Evolutionary conservation across 2,329 filamentous ascomycete species (phyloP), one percentile per base, ranked within the genome.

Genomic region (Phyllosticta capitalensis): DNA sequence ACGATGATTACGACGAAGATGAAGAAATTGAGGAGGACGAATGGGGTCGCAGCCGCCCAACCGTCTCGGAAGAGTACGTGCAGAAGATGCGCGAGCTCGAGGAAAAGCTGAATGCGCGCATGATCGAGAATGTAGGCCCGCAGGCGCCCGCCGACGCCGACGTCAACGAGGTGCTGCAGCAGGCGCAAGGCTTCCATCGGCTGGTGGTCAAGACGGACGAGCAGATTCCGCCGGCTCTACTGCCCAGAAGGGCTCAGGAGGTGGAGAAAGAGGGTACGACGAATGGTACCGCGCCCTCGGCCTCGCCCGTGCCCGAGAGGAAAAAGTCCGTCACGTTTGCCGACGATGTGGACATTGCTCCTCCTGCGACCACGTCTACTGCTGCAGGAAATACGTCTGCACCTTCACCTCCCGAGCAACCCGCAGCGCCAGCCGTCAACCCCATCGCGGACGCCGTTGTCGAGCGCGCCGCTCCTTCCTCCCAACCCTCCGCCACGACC

Each of bases 81-180:
- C 79, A 83, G 65, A 82, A 89, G 65, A 97, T 99, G 94, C 81
- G 88, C 52, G 89, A 92, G 64, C 78, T 99, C 4, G 89, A 96
- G 72, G 80, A 86, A 68, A 87, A 85, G 63, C 79, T 96, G n/a
- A 81, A 86, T 63, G 81, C 70, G 61, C 77, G 75, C 63, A 77
- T 78, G 63, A 73, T 85, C 65, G 79, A 79, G 68, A 86, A 82
- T 67, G 67, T 86, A 53, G 83, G 79, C 57, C 83, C 81, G 62
- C 71, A 77, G 65, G 63, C 68, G 9, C 58, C 58, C 5, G 49
- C 72, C 26, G 73, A 76, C 63, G 71, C 73, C 38, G 68, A 72
- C 55, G 71, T 73, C 52, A 64, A 68, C 30, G 65, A 68, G 6
- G 63, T 57, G 59, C 50, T 60, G 19, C 58, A 60, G 33, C 58